phyloP scores from a whole-genome alignment of 352 stramenopile species.

The Aphanomyces astaci region DNA sequence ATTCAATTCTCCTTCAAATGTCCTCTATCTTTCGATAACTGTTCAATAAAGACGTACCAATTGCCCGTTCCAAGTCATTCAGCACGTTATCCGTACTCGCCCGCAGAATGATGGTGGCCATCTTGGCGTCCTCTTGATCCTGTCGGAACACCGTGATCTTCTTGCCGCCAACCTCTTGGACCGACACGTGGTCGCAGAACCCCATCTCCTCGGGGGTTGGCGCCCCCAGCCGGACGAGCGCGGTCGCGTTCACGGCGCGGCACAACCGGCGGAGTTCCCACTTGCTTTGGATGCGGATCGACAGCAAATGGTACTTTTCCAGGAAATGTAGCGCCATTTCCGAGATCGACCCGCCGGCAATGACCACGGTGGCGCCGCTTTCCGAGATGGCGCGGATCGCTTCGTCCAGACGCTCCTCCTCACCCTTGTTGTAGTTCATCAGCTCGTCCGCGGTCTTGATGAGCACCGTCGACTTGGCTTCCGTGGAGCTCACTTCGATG shows the following conservation, averaged over 20 bases:
- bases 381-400: conserved; percentile 95
- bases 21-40: too few relatives aligned
- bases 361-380: conserved; percentile 92
- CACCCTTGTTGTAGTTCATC: conserved; percentile 99
- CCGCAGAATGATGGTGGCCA: conserved; percentile 94
- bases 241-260: conserved; percentile 93
- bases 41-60: conserved; percentile 63
- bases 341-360: conserved; percentile 93
- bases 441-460: conserved; percentile 99
- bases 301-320: conserved; percentile 97
- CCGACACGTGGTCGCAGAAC: conserved; percentile 86
- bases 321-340: conserved; percentile 99
- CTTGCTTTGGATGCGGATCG: conserved; percentile 96
- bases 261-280: conserved; percentile 98
- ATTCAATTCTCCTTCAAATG: too few relatives aligned
- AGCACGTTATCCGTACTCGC: conserved; percentile 94
- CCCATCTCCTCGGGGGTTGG: conserved; percentile 98
- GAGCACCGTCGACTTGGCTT: conserved; percentile 99
- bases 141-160: conserved; percentile 96
- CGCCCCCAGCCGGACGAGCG: conserved; percentile 94
- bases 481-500: conserved; percentile 94
- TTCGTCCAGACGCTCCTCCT: conserved; percentile 97
- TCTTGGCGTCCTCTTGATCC: conserved; percentile 89
- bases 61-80: conserved; percentile 96
- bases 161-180: conserved; percentile 93